Conservation (phyloP, 208 protist genomes). For the Angomonas deanei region DNA sequence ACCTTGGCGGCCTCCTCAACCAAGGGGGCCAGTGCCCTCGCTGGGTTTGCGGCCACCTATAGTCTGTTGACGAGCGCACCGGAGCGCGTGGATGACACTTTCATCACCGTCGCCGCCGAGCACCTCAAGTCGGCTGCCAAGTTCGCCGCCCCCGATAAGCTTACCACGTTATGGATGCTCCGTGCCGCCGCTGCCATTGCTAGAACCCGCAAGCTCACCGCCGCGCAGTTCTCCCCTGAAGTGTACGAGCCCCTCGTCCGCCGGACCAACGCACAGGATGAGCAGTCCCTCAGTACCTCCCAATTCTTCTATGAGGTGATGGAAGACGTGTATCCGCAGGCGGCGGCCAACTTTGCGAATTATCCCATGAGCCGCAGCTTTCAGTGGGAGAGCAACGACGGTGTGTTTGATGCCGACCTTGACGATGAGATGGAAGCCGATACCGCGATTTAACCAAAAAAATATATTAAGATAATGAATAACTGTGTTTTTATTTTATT, state of each 20-base stretch:
- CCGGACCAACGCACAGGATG: conserved; percentile 52
- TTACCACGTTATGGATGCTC: conserved; percentile 77
- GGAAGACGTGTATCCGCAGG: conserved; percentile 31
- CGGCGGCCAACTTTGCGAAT: conserved; percentile 19
- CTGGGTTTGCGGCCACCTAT: conserved; percentile 74
- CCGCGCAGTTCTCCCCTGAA: conserved; percentile 39
- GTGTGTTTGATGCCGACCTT: conserved; percentile 83
- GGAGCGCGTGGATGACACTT: conserved; percentile 53
- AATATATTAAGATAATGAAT: background rate
- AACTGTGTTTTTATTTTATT: background rate
- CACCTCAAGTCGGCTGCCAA: conserved; percentile 43
- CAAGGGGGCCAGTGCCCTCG: conserved; percentile 55
- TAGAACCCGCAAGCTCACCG: conserved; percentile 36
- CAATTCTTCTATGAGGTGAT: conserved; percentile 77
- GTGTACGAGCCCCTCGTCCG: conserved; percentile 63
- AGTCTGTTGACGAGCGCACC: conserved; percentile 50
- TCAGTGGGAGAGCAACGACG: conserved; percentile 45
- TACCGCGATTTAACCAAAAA: conserved; percentile 42
- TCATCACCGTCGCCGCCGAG: conserved; percentile 54
- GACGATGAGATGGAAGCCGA: conserved; percentile 85
- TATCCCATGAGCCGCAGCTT: conserved; percentile 48
- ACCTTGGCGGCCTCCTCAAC: conserved; percentile 50
- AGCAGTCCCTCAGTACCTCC: conserved; percentile 75
- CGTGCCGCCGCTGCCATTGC: conserved; percentile 74
- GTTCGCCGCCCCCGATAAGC: conserved; percentile 59